Evolutionary conservation across 2,329 filamentous ascomycete genomes (phyloP).

Genomic region (Fusarium keratoplasticum): DNA sequence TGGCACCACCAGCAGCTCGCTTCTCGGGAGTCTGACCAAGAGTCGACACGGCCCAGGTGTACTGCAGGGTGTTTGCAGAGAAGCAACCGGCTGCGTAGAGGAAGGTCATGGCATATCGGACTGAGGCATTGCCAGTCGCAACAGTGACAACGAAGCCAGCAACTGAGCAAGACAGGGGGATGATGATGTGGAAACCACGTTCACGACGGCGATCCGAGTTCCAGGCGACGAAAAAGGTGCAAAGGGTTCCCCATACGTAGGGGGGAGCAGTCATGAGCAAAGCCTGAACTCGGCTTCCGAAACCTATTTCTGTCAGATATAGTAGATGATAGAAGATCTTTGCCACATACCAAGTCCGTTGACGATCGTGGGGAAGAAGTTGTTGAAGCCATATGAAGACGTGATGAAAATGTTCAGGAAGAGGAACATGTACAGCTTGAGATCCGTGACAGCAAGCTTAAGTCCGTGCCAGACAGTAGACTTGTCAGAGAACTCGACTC

Average conservation of each 20-base stretch:
- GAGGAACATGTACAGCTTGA: slow-evolving; percentile 38
- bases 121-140: slow-evolving; percentile 56
- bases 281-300: slow-evolving; percentile 61
- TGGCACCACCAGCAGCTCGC: slow-evolving; percentile 49
- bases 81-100: slow-evolving; percentile 37
- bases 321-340: rapidly evolving
- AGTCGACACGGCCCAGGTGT: slow-evolving; percentile 50
- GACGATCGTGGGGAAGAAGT: slow-evolving; percentile 63
- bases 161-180: slow-evolving; percentile 66
- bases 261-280: slow-evolving; percentile 68
- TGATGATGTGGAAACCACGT: slow-evolving; percentile 68
- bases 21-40: slow-evolving; percentile 53
- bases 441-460: slow-evolving; percentile 31
- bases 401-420: slow-evolving; percentile 41
- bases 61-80: slow-evolving; percentile 50
- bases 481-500: slow-evolving; percentile 31
- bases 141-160: slow-evolving; percentile 70
- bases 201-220: slow-evolving; percentile 72
- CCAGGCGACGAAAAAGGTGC: slow-evolving; percentile 68
- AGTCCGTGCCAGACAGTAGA: slow-evolving; percentile 30
- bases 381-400: slow-evolving; percentile 47
- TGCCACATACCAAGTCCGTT: slow-evolving; percentile 59
- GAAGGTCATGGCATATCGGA: slow-evolving; percentile 41
- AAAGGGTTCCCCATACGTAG: slow-evolving; percentile 66
- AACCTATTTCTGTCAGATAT: slow-evolving; percentile 41